Percentiles rank a stretch among this genome's conserved stretches.
These are phyloP conservation scores for Boeremia lycopersici DNA, from an alignment of 2,329 filamentous ascomycete species.

Conservation along the genomic window DNA sequence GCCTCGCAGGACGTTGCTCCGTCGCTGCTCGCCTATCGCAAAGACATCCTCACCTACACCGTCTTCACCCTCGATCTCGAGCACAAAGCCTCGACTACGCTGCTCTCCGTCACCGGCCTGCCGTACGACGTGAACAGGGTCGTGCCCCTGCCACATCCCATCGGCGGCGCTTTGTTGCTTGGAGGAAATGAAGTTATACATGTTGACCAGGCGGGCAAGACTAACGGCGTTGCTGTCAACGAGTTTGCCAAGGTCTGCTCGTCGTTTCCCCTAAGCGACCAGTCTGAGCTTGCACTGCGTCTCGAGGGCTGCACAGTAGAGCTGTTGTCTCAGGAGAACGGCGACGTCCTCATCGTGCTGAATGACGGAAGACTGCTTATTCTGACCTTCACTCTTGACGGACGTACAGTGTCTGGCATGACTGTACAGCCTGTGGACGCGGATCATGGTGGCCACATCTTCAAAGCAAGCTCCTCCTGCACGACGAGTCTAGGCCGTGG, in stretches of 20 bases:
- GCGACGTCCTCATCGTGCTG: constrained; percentile 84
- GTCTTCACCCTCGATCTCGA: constrained; percentile 95
- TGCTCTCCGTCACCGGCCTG: constrained; percentile 82
- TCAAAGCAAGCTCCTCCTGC: constrained; percentile 70
- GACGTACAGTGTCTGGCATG: constrained; percentile 87
- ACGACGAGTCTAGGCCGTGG: constrained; percentile 71
- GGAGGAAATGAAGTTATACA: constrained; percentile 92
- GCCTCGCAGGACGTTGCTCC: constrained; percentile 75
- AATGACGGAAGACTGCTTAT: constrained; percentile 76
- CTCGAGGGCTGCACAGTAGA: constrained; percentile 83
- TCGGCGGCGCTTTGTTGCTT: constrained; percentile 85
- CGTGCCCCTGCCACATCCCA: constrained; percentile 79
- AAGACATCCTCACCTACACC: constrained; percentile 86
- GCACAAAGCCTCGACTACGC: constrained; percentile 89
- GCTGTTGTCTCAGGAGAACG: constrained; percentile 73
- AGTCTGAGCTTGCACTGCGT: constrained; percentile 77
- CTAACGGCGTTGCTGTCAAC: constrained; percentile 91
- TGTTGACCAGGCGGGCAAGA: constrained; percentile 92
- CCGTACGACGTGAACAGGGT: constrained; percentile 87
- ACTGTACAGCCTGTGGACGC: constrained; percentile 69
- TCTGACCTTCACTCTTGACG: constrained; percentile 84
- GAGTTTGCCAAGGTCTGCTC: constrained; percentile 83
- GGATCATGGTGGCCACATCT: constrained; percentile 66
- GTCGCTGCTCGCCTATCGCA: constrained; percentile 74
- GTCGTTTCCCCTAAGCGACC: constrained; percentile 83